Evolutionary conservation across 2,329 filamentous ascomycete genomes (phyloP).

Genomic region (Trichoderma guizhouense): DNA sequence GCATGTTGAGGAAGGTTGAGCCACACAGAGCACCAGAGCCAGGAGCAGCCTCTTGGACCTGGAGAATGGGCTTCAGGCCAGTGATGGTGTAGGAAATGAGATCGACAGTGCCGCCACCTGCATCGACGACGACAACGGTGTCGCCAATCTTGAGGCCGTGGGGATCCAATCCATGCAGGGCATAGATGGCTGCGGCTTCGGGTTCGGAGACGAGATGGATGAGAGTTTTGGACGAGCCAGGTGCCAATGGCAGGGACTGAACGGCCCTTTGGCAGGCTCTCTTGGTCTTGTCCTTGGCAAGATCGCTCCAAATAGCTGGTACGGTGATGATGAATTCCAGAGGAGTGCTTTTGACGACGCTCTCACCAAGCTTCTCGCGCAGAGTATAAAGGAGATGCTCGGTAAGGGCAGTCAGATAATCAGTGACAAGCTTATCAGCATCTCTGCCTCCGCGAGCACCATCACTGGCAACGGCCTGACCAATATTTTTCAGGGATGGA

Average conservation of each 20-base stretch:
- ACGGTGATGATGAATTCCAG: constrained; percentile 53
- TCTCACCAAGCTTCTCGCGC: constrained; percentile 40
- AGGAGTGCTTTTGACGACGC: constrained; percentile 39
- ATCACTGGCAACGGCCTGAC: constrained; percentile 28
- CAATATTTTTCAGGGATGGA: constrained; percentile 34
- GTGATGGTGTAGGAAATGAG: constrained; percentile 49
- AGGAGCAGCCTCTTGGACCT: constrained; percentile 43
- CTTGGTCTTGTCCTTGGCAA: constrained; percentile 48
- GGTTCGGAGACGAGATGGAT: constrained; percentile 47
- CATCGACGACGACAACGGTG: constrained; percentile 50
- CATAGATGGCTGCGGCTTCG: constrained; percentile 48
- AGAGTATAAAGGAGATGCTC: constrained; percentile 44
- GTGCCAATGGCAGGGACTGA: constrained; percentile 26
- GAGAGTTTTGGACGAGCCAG: constrained; percentile 23
- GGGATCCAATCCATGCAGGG: constrained; percentile 39
- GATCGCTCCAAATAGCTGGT: constrained; percentile 54
- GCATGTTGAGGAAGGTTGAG: constrained; percentile 43
- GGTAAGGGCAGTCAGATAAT: constrained; percentile 45
- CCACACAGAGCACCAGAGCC: constrained; percentile 47
- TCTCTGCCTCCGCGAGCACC: constrained; percentile 31
- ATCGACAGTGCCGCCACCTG: constrained; percentile 51
- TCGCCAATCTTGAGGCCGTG: constrained; percentile 41
- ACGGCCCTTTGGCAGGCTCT: constrained; percentile 40
- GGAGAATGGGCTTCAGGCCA: constrained; percentile 40
- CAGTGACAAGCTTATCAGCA: constrained; percentile 42